A percentile compares a stretch with the other conserved stretches of the same genome.
Conservation (phyloP, 306 rosid species). For the Lathyrus oleraceus region DNA sequence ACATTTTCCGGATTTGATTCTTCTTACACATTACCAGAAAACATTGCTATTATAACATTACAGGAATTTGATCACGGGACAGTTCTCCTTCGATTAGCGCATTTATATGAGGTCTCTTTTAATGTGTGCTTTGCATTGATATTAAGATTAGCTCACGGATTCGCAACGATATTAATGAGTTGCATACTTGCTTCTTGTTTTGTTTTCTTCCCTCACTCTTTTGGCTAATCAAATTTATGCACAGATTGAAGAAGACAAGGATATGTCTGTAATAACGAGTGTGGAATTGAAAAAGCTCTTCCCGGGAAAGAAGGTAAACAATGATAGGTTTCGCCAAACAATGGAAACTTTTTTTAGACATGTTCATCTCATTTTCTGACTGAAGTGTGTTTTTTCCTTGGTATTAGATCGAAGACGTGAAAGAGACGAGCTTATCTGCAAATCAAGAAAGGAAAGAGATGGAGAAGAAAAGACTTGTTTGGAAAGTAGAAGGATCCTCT, state of each 20-base stretch:
- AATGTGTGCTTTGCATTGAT: background rate
- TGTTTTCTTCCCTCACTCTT: slow-evolving; percentile 27
- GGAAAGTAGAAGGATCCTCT: slow-evolving; percentile 68
- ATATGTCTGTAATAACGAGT: slow-evolving; percentile 55
- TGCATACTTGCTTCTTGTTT: slow-evolving; percentile 27
- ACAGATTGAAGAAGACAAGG: slow-evolving; percentile 82
- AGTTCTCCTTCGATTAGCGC: slow-evolving; percentile 76
- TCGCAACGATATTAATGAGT: background rate
- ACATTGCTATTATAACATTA: slow-evolving; percentile 63
- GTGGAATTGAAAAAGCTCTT: slow-evolving; percentile 79
- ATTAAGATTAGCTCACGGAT: background rate
- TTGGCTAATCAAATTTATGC: slow-evolving; percentile 21
- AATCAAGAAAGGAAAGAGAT: slow-evolving; percentile 84
- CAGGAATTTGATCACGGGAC: slow-evolving; percentile 72
- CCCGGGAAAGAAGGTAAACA: slow-evolving; percentile 65
- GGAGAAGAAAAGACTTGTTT: slow-evolving; percentile 78
- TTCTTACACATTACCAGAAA: slow-evolving; percentile 66
- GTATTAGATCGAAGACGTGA: slow-evolving; percentile 65
- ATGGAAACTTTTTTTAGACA: background rate
- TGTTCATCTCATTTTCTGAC: slow-evolving; percentile 16
- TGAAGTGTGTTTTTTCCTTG: slow-evolving; percentile 20
- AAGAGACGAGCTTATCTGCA: slow-evolving; percentile 73
- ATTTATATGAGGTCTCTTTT: slow-evolving; percentile 68
- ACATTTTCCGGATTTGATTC: slow-evolving; percentile 63
- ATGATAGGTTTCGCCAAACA: slow-evolving; percentile 17